These are phyloP conservation scores for Sphenostylis stenocarpa DNA, from an alignment of 306 rosid genomes.

Conservation along the genomic window DNA sequence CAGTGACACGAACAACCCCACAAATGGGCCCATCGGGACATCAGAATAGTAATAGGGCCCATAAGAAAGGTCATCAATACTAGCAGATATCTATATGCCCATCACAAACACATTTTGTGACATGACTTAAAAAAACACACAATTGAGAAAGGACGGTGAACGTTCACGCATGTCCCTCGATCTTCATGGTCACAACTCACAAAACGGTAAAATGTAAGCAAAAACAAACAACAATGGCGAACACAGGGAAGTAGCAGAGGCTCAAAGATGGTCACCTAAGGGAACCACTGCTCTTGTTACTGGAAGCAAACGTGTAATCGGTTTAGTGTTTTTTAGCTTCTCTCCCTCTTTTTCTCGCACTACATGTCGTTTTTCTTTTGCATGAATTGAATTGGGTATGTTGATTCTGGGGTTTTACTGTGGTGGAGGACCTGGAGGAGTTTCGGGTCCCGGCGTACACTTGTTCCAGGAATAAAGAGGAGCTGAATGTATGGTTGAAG, in stretches of 20 bases:
- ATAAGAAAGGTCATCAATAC: neutral
- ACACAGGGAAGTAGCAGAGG: slow-evolving; percentile 34
- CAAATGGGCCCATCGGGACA: neutral
- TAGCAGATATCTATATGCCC: neutral
- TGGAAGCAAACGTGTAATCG: slow-evolving; percentile 92
- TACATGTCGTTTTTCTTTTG: neutral
- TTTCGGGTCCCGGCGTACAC: slow-evolving; percentile 79
- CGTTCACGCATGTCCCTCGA: neutral
- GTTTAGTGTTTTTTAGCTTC: slow-evolving; percentile 40
- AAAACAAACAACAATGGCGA: slow-evolving; percentile 45
- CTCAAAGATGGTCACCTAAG: slow-evolving; percentile 73
- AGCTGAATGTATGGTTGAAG: slow-evolving; percentile 58
- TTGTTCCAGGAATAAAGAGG: slow-evolving; percentile 75
- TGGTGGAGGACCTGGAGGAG: slow-evolving; percentile 87
- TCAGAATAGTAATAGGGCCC: neutral
- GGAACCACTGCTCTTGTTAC: slow-evolving; percentile 83
- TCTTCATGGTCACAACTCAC: neutral
- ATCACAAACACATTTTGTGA: neutral
- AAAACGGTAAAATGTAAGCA: neutral
- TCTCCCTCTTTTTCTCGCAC: neutral
- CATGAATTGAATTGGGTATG: neutral
- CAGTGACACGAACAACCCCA: neutral
- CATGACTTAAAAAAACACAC: no score
- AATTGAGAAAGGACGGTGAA: no score
- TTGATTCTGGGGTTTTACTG: slow-evolving; percentile 38